Percentiles rank a stretch among this genome's conserved stretches.
Conservation (phyloP, 768 basidiomycete species). For the Trametes maxima region DNA sequence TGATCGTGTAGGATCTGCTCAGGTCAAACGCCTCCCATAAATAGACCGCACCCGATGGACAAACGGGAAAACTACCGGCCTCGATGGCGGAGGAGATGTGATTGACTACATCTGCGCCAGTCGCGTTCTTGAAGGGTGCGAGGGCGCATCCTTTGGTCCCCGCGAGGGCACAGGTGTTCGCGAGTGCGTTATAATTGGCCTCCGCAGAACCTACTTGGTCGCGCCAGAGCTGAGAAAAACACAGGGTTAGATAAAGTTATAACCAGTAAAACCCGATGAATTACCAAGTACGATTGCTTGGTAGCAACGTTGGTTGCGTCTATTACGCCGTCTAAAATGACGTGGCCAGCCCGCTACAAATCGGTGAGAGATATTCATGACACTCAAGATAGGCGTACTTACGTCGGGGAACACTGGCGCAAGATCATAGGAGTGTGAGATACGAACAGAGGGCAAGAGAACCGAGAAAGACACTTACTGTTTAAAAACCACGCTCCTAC, state of each 20-base stretch:
- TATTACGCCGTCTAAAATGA: slow-evolving; percentile 18
- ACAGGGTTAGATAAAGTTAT: background rate
- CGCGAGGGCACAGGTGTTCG: slow-evolving; percentile 12
- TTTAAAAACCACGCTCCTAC: slow-evolving; percentile 15
- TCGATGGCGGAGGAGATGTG: slow-evolving; percentile 5
- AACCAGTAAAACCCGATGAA: no score
- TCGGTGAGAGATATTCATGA: background rate
- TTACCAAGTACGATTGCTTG: slow-evolving; percentile 8
- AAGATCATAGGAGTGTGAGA: background rate
- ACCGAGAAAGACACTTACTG: slow-evolving; percentile 2
- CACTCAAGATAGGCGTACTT: background rate
- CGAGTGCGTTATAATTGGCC: slow-evolving; percentile 9
- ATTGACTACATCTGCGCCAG: slow-evolving; percentile 10
- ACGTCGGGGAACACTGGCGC: slow-evolving; percentile 17
- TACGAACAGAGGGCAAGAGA: no score
- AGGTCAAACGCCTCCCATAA: background rate
- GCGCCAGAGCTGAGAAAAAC: slow-evolving; percentile 7
- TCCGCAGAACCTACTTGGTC: slow-evolving; percentile 5
- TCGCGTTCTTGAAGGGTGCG: background rate
- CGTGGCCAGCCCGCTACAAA: slow-evolving; percentile 9
- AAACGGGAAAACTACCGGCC: background rate
- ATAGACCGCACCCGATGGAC: no score
- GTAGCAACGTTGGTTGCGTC: slow-evolving; percentile 11
- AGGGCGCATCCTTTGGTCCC: slow-evolving; percentile 8
- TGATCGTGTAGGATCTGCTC: slow-evolving; percentile 3